Conservation (phyloP, 1,139 yeast species). For the Spencermartinsiella ligniputridi region DNA sequence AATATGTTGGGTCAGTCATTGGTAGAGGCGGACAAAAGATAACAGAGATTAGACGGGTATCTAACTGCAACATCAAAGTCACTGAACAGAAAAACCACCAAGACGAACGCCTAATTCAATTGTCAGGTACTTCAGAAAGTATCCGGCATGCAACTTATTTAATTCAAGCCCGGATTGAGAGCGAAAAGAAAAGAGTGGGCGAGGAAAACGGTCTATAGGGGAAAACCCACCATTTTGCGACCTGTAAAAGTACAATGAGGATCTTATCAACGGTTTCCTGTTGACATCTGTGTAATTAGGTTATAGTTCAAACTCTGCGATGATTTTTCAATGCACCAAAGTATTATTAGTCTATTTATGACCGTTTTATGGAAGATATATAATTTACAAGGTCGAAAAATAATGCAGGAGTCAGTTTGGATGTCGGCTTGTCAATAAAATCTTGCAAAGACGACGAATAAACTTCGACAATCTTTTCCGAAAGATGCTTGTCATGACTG, state of each 20-base stretch:
- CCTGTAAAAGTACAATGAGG: too few relatives aligned
- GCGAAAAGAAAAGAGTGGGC: conserved; percentile 39
- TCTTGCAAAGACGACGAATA: conserved; percentile 52
- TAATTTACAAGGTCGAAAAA: conserved; percentile 81
- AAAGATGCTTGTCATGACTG: conserved; percentile 20
- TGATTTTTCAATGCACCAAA: too few relatives aligned
- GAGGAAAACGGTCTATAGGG: neutral
- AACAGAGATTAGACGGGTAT: conserved; percentile 62
- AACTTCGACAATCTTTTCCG: conserved; percentile 44
- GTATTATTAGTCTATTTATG: neutral
- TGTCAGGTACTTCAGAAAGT: conserved; percentile 65
- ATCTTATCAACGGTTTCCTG: too few relatives aligned
- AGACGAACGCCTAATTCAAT: conserved; percentile 58
- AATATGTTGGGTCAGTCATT: conserved; percentile 76
- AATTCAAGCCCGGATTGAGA: conserved; percentile 71
- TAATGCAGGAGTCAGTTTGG: conserved; percentile 54
- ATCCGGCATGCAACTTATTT: conserved; percentile 74
- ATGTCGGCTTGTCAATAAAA: conserved; percentile 52
- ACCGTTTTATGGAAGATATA: conserved; percentile 45
- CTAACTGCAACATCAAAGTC: conserved; percentile 68
- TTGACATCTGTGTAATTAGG: too few relatives aligned
- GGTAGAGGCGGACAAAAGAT: conserved; percentile 85
- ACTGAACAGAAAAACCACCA: conserved; percentile 24
- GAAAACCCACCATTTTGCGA: too few relatives aligned
- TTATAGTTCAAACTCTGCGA: too few relatives aligned